phyloP scores from a whole-genome alignment of 2,329 filamentous ascomycete species.

The Nemania diffusa region DNA sequence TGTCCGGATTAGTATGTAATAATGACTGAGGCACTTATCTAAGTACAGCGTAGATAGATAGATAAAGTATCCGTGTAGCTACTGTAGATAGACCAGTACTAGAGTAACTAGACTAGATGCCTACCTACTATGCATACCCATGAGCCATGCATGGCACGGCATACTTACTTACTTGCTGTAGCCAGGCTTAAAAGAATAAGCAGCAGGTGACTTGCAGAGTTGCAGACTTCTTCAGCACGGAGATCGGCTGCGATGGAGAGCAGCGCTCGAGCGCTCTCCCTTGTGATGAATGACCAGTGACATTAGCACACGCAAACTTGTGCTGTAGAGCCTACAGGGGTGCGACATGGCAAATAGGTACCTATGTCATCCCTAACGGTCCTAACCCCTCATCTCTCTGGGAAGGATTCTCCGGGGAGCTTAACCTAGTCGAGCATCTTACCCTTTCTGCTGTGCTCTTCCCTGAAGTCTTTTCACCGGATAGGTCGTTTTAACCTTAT shows the following conservation, averaged over 20 bases:
- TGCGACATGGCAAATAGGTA: not conserved
- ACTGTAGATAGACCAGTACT: not conserved
- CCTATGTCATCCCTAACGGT: too few species aligned
- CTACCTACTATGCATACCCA: too few species aligned
- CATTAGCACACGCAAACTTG: constrained; percentile 10
- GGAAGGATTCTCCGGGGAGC: not conserved
- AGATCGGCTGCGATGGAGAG: constrained; percentile 16
- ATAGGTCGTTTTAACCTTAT: not conserved
- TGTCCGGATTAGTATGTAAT: constrained; percentile 4
- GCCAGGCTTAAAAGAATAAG: constrained; percentile 8
- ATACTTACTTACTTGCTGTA: not conserved
- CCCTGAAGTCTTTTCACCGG: not conserved
- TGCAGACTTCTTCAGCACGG: constrained; percentile 21
- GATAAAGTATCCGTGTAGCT: not conserved
- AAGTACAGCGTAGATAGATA: too few species aligned
- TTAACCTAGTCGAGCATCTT: not conserved
- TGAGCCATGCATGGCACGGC: not conserved
- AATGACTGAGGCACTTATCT: constrained; percentile 5
- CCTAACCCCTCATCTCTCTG: constrained; percentile 10
- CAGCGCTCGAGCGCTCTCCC: not conserved
- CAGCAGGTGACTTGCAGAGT: constrained; percentile 24
- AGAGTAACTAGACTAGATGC: too few species aligned
- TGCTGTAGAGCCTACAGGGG: constrained; percentile 7
- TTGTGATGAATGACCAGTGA: constrained; percentile 9
- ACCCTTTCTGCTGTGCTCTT: not conserved